Evolutionary conservation across 1,284 basidiomycete species (phyloP).

Genomic region (Macrocystidia cucumis): DNA sequence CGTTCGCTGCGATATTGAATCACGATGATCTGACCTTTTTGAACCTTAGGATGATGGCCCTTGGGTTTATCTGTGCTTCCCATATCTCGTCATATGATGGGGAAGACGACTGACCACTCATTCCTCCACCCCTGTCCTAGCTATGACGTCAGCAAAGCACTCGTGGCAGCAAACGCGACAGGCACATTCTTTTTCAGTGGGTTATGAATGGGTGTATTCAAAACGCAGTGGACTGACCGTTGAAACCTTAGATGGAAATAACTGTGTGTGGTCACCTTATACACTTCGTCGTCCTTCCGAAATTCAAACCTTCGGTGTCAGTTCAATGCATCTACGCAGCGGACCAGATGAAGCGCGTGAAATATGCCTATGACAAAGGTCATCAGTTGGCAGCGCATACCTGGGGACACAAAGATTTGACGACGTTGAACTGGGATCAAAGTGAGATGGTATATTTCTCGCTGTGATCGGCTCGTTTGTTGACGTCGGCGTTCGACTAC

Average conservation of each 20-base stretch:
- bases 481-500: not conserved
- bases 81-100: not conserved
- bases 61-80: conserved; percentile 10
- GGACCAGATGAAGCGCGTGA: conserved; percentile 22
- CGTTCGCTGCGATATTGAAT: not conserved
- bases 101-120: not conserved
- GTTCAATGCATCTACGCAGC: conserved; percentile 29
- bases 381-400: conserved; percentile 37
- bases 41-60: conserved; percentile 14
- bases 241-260: conserved; percentile 16
- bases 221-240: not conserved
- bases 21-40: not conserved
- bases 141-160: conserved; percentile 28
- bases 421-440: conserved; percentile 25
- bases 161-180: conserved; percentile 29
- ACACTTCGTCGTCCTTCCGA: not conserved
- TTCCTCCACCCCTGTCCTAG: conserved; percentile 10
- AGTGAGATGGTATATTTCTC: conserved; percentile 16
- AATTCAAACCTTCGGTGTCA: conserved; percentile 9
- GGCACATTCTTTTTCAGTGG: conserved; percentile 52
- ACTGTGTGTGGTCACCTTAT: conserved; percentile 13
- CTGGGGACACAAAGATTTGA: conserved; percentile 29
- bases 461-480: not conserved
- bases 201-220: conserved; percentile 11
- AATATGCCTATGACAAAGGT: conserved; percentile 27